Evolutionary conservation across 148 eudicot genomes (phyloP).

Genomic region (Agrostemma githago): DNA sequence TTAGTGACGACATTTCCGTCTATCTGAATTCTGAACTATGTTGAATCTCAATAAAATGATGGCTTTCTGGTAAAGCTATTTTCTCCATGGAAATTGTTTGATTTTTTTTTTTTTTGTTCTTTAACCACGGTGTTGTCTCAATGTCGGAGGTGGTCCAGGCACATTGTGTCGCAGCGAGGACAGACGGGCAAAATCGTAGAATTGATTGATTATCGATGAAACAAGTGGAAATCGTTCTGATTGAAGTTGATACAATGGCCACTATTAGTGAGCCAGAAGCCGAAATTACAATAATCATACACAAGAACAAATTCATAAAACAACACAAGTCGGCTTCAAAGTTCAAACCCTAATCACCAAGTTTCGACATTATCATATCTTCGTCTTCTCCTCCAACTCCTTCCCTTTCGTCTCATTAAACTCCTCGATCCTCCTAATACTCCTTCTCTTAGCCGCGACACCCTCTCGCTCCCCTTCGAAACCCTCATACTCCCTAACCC

Average conservation of each 20-base stretch:
- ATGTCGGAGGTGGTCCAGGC: too few species aligned
- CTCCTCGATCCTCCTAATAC: conserved; percentile 31
- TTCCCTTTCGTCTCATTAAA: conserved; percentile 30
- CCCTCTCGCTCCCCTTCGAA: conserved; percentile 48
- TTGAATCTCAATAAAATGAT: background rate
- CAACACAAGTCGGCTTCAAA: background rate
- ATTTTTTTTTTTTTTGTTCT: too few species aligned
- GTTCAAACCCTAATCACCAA: background rate
- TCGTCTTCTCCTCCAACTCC: conserved; percentile 32
- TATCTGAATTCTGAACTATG: background rate
- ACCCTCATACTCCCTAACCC: conserved; percentile 51
- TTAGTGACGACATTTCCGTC: background rate
- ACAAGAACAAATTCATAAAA: background rate
- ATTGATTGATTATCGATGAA: background rate
- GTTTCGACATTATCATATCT: conserved; percentile 23
- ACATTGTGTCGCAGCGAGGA: too few species aligned
- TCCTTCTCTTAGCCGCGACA: conserved; percentile 32
- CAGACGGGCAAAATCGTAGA: too few species aligned
- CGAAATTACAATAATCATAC: background rate
- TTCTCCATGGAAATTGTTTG: too few species aligned
- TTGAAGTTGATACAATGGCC: background rate
- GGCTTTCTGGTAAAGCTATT: background rate
- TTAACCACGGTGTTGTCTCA: too few species aligned
- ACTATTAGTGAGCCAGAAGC: conserved; percentile 5
- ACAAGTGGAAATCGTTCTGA: background rate